Percentiles rank a stretch among this genome's conserved stretches.
Conservation (phyloP, 345 rosid genomes). For the Carallia brachiata region DNA sequence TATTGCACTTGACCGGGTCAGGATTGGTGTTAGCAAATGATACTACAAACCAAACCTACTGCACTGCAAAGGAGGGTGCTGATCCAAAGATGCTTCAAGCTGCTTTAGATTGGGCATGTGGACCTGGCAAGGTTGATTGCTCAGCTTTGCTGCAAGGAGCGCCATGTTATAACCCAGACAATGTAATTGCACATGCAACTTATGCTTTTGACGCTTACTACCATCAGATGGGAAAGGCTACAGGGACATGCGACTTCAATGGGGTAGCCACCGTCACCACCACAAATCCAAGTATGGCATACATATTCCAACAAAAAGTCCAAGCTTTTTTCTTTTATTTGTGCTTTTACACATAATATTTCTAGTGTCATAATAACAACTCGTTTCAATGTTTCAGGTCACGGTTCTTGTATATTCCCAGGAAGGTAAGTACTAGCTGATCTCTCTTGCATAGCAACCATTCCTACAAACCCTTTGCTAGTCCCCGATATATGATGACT, state of each 20-base stretch:
- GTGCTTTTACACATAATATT: too few relatives aligned
- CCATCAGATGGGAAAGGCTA: conserved; percentile 69
- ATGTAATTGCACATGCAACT: conserved; percentile 68
- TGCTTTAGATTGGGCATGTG: conserved; percentile 98
- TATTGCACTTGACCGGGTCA: conserved; percentile 62
- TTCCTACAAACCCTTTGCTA: background rate
- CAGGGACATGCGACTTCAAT: conserved; percentile 89
- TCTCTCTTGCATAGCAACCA: background rate
- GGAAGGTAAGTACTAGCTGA: conserved; percentile 48
- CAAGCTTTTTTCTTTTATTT: background rate
- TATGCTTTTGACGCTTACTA: conserved; percentile 88
- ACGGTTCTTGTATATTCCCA: conserved; percentile 65
- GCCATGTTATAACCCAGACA: conserved; percentile 80
- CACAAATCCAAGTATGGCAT: conserved; percentile 77
- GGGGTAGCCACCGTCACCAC: conserved; percentile 93
- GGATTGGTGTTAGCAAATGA: conserved; percentile 69
- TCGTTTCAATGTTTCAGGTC: conserved; percentile 52
- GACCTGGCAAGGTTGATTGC: conserved; percentile 94
- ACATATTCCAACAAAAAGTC: background rate
- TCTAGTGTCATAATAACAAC: background rate
- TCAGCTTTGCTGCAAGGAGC: conserved; percentile 75
- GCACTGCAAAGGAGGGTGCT: conserved; percentile 66
- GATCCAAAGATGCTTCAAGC: conserved; percentile 96
- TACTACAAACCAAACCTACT: conserved; percentile 90
- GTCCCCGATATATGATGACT: background rate